Base-by-base conservation (phyloP, 768 basidiomycete species). In the Rubroboletus pulcherrimus region DNA sequence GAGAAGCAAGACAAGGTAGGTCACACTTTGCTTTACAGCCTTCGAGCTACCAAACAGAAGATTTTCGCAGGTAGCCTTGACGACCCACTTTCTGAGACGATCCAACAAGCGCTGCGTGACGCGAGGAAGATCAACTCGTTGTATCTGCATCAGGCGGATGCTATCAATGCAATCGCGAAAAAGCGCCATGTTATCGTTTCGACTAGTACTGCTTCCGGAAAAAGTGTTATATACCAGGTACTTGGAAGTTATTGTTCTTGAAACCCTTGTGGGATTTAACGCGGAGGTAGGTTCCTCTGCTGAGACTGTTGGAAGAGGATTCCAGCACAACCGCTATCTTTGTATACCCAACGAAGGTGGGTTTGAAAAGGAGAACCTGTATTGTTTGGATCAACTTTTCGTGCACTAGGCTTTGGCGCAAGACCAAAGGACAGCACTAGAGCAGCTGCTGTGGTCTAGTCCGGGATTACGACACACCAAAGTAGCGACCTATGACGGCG, bases 121-220 rank as follows among this genome's bases (percentile, higher is more conserved):
- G 78, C 86, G 0, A 77, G 86, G 55, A 81, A 80, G 35, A 91
- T 94, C 39, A 69, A 68, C 4, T 73, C 78, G 2, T 66, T 94
- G 17, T 96, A 93, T 60, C 65, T 69, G 52, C 84, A 86, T 53
- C 93, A 95, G 72, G 82, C 82, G 11, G 74, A 75, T 26, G 89
- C 93, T 3, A 86, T 95, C 57, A 78, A 82, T 58, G 79, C 83
- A 0, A 74, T 93, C 10, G 70, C 74, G 14, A 63, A 67, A 49
- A 81, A 81, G 7, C 79, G 79, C 52, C 77, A 92, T 68, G 91
- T 93, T 26, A 89, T 95, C 35, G 89, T 94, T 30, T 93, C 91
- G 5, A 95, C 93, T 0, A 87, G 86, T 59, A 96, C 93, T 8
- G 92, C 93, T 7, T 93, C 91, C 5, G 91, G 91, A 4, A 93